Evolutionary conservation across 495 filamentous ascomycete genomes (phyloP), one percentile per base, ranked within the genome.

Genomic region (Hypomontagnella monticulosa): DNA sequence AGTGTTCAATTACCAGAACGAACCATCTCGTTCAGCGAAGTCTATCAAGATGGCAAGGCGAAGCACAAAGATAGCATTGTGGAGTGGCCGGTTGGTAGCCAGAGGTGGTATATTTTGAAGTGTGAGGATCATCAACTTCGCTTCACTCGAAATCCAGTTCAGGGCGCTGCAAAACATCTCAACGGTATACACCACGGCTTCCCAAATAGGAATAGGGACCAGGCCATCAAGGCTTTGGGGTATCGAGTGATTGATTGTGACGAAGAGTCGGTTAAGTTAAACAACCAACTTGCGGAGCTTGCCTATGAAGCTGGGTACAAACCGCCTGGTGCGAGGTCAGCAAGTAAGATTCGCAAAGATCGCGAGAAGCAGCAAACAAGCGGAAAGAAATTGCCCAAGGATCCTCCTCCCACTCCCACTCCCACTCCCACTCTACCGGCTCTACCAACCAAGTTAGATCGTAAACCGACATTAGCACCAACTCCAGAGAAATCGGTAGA

Each of bases 111-210:
- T 40, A 81, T 83, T 15, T 37, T 81, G 10, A 75, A 72, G 57
- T 83, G 80, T 57, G 78, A 79, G 11, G 67, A 79, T 46, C 80
- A 83, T 11, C 51, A 58, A 0, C 71, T 79, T 11, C 78, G 78
- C 14, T 83, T 83, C 51, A 75, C 69, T n/a, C 56, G 18, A n/a
- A 72, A 77, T 44, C 71, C 79, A 0, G 49, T 81, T 4, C 48
- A 51, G 1, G 80, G 78, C n/a, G 79, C 80, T 1, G 78, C 76
- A 0, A 79, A 77, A 40, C 80, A 83, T 46, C 58, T 83, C 0
- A 72, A 74, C 16, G 71, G 76, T 8, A 49, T 44, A 4, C 54
- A 70, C 23, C 80, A 83, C 37, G 72, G 72, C 4, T 49, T 72
- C 42, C 67, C 72, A 48, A 57, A 65, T 1, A 81, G 78, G 37